These are phyloP conservation scores for Pyrenochaeta sp. DNA, from an alignment of 2,329 filamentous ascomycete species.

Conservation along the genomic window DNA sequence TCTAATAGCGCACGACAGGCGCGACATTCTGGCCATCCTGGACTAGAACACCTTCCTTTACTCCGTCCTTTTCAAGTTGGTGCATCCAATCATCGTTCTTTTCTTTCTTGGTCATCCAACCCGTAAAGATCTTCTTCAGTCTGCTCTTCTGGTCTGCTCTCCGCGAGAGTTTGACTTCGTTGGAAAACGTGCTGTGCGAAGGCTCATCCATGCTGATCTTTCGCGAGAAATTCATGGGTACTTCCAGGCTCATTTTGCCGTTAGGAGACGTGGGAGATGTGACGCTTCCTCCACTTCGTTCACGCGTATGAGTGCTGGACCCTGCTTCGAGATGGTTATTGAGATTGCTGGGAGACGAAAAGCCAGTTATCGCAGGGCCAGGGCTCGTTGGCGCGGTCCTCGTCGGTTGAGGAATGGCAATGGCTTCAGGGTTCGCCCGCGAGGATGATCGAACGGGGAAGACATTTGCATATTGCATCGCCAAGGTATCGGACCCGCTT, in stretches of 20 bases:
- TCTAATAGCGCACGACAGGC: constrained; percentile 47
- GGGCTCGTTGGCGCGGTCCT: constrained; percentile 17
- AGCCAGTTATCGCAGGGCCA: constrained; percentile 33
- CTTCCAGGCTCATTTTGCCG: constrained; percentile 37
- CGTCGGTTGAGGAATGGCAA: constrained; percentile 15
- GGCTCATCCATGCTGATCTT: constrained; percentile 41
- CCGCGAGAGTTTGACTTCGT: constrained; percentile 23
- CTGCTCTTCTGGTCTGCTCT: constrained; percentile 42
- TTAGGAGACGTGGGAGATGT: constrained; percentile 20
- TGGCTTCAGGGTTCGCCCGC: constrained; percentile 20
- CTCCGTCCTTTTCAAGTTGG: constrained; percentile 50
- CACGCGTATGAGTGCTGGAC: constrained; percentile 23
- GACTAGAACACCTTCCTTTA: constrained; percentile 50
- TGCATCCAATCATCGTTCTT: constrained; percentile 54
- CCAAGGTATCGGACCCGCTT: constrained; percentile 41
- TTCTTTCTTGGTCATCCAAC: constrained; percentile 49
- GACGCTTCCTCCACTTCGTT: constrained; percentile 18
- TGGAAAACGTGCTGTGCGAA: constrained; percentile 14
- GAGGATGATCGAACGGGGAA: constrained; percentile 27
- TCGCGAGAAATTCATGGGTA: constrained; percentile 38
- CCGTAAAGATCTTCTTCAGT: constrained; percentile 46
- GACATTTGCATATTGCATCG: constrained; percentile 30
- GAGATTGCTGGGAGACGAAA: constrained; percentile 33
- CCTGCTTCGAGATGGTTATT: constrained; percentile 24
- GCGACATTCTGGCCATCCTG: constrained; percentile 38